phyloP scores from a whole-genome alignment of 805 yeast species.

The Spathaspora girioi region DNA sequence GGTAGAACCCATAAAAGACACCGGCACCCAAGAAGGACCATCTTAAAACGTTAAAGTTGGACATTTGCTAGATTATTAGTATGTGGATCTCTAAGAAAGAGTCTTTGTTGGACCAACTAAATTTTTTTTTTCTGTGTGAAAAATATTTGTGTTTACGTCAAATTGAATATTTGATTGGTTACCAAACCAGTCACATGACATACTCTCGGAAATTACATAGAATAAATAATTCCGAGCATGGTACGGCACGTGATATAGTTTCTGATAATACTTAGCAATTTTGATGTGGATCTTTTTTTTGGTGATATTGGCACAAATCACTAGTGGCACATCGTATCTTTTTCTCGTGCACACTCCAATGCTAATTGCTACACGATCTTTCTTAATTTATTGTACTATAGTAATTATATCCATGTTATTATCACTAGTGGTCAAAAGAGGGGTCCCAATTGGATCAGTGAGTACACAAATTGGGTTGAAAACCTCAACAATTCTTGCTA shows the following conservation, averaged over 20 bases:
- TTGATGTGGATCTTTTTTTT: background rate
- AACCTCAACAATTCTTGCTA: conserved; percentile 6
- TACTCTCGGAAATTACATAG: background rate
- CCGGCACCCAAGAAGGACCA: conserved; percentile 91
- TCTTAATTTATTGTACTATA: conserved; percentile 11
- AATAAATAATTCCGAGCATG: background rate
- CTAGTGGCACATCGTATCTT: background rate
- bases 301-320: background rate
- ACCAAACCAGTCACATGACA: background rate
- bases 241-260: background rate
- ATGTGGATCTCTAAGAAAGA: background rate
- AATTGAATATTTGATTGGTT: conserved; percentile 4
- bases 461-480: conserved; percentile 7
- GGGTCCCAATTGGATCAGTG: conserved; percentile 3
- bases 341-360: background rate
- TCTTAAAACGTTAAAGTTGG: conserved; percentile 72
- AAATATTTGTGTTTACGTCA: background rate
- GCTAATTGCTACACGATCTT: background rate
- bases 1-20: conserved; percentile 81
- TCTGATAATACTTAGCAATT: background rate
- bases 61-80: conserved; percentile 5
- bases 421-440: conserved; percentile 14
- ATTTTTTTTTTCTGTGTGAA: conserved; percentile 1
- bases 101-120: background rate
- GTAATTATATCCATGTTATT: conserved; percentile 17